These are phyloP conservation scores for Neurospora cerealis DNA, from an alignment of 495 filamentous ascomycete genomes.

Conservation along the genomic window DNA sequence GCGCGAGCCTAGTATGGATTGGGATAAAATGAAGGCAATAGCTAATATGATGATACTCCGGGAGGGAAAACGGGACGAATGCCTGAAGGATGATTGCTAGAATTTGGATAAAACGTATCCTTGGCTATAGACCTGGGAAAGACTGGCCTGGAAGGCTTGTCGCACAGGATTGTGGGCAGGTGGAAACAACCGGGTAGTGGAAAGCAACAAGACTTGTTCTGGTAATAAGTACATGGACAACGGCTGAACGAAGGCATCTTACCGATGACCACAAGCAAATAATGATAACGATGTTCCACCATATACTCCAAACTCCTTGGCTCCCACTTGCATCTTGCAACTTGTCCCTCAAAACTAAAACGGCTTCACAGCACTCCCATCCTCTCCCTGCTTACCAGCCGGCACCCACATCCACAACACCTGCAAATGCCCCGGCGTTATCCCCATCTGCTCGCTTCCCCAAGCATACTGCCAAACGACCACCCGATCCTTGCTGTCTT, in stretches of 20 bases:
- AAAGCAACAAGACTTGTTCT: slow-evolving; percentile 12
- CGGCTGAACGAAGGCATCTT: neutral
- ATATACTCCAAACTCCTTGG: neutral
- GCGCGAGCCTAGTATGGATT: neutral
- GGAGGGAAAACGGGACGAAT: neutral
- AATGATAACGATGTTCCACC: neutral
- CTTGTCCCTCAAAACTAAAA: neutral
- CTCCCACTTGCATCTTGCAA: neutral
- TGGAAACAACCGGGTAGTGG: neutral
- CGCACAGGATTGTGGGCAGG: too few species aligned
- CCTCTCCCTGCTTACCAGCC: neutral
- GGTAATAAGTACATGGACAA: slow-evolving; percentile 8
- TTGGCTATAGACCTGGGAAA: neutral
- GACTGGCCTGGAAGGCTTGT: too few species aligned
- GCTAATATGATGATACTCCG: neutral
- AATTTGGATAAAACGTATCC: neutral
- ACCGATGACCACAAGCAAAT: neutral
- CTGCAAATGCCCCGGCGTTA: slow-evolving; percentile 20
- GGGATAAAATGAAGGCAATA: neutral
- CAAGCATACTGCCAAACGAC: slow-evolving; percentile 26
- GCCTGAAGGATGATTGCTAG: neutral
- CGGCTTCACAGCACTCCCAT: neutral
- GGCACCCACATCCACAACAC: slow-evolving; percentile 23
- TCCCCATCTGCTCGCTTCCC: slow-evolving; percentile 18
- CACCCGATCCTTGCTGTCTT: neutral